These are phyloP conservation scores for Thelonectria blattea DNA, from an alignment of 2,329 filamentous ascomycete genomes.

Conservation along the genomic window DNA sequence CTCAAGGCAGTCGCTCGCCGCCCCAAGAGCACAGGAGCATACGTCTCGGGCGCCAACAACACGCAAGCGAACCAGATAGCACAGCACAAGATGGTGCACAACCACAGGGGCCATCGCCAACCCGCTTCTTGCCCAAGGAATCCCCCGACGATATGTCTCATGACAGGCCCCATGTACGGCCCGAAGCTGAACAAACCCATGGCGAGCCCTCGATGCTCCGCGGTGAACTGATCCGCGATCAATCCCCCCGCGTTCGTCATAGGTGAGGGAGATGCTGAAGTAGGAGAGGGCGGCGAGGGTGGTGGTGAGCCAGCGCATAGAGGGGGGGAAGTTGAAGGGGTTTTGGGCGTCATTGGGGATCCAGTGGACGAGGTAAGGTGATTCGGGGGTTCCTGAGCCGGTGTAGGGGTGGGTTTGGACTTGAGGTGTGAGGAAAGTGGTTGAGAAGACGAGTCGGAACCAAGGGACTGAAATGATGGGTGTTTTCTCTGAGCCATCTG, in stretches of 20 bases:
- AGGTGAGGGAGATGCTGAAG: background rate
- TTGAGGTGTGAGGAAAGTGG: too few species aligned
- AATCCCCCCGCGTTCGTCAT: background rate
- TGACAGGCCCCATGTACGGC: background rate
- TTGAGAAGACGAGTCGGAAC: too few species aligned
- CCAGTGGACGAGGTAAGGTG: too few species aligned
- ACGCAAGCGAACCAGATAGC: background rate
- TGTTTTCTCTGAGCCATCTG: too few species aligned
- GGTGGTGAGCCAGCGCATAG: background rate
- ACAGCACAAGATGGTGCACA: background rate
- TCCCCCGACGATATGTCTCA: background rate
- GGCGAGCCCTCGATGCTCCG: background rate
- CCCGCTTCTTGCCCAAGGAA: background rate
- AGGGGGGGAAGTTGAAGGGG: background rate
- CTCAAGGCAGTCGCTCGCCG: background rate
- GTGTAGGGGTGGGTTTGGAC: too few species aligned
- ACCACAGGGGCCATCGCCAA: background rate
- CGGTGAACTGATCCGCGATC: background rate
- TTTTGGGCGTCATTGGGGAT: background rate
- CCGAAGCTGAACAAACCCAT: background rate
- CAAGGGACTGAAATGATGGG: too few species aligned
- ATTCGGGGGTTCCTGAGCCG: too few species aligned
- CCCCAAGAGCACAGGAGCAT: background rate
- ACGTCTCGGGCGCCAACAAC: background rate
- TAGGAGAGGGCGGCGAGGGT: background rate